These are phyloP conservation scores for Starmera dryadoides DNA, from an alignment of 805 yeast species.

Conservation along the genomic window DNA sequence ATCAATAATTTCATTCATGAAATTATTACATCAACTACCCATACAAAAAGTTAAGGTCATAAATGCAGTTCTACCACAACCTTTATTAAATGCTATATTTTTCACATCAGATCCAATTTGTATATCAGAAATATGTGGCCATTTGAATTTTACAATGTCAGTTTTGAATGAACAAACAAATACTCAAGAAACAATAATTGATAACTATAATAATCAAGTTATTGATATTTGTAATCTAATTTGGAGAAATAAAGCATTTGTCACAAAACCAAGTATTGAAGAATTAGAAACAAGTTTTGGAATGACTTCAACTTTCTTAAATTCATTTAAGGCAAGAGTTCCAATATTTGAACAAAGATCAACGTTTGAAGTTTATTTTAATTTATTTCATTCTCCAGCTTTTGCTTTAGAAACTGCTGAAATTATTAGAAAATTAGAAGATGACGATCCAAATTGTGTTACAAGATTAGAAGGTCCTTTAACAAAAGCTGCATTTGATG, in stretches of 20 bases:
- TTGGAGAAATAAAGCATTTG: constrained; percentile 51
- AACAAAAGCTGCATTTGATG: constrained; percentile 32
- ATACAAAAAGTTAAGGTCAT: constrained; percentile 8
- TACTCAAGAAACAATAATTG: constrained; percentile 17
- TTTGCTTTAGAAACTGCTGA: constrained; percentile 38
- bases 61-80: constrained; percentile 31
- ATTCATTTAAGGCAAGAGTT: constrained; percentile 13
- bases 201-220: constrained; percentile 40
- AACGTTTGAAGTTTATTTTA: constrained; percentile 19
- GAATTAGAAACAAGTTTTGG: constrained; percentile 25
- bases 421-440: constrained; percentile 41
- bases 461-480: constrained; percentile 47
- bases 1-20: constrained; percentile 5
- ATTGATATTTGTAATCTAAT: constrained; percentile 48
- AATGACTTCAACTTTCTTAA: constrained; percentile 22
- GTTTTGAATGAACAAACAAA: constrained; percentile 6
- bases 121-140: constrained; percentile 39
- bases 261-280: constrained; percentile 23
- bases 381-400: constrained; percentile 44
- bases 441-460: constrained; percentile 23
- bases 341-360: constrained; percentile 19
- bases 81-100: constrained; percentile 29
- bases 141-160: constrained; percentile 29
- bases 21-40: constrained; percentile 14
- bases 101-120: constrained; percentile 37